These are phyloP conservation scores for Cylindricascospora bacillispora DNA, from an alignment of 1,139 yeast genomes.

Conservation along the genomic window DNA sequence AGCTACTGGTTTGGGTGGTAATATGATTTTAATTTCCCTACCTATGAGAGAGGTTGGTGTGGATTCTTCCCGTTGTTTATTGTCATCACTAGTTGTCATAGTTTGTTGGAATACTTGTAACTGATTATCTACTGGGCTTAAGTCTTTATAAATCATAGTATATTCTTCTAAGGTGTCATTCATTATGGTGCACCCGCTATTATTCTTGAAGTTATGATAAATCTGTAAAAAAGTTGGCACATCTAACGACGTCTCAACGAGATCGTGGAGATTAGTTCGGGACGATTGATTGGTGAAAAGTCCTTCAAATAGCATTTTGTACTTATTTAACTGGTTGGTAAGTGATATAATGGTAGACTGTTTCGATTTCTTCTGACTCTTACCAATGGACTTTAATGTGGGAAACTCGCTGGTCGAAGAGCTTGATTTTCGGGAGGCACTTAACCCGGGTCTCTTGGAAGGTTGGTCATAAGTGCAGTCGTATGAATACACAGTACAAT, in stretches of 20 bases:
- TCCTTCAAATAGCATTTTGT: conserved; percentile 14
- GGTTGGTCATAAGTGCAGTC: conserved; percentile 68
- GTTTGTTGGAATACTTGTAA: not conserved
- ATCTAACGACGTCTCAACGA: no score
- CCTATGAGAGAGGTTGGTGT: conserved; percentile 26
- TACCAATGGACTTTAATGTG: not conserved
- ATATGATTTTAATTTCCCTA: conserved; percentile 46
- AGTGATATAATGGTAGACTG: not conserved
- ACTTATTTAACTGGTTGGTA: conserved; percentile 15
- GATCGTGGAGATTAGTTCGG: conserved; percentile 13
- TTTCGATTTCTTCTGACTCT: no score
- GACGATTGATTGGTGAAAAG: conserved; percentile 21
- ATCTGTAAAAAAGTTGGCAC: conserved; percentile 19
- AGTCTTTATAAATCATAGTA: conserved; percentile 8
- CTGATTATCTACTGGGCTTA: not conserved
- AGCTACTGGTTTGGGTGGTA: conserved; percentile 72
- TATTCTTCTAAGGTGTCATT: conserved; percentile 19
- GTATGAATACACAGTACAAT: conserved; percentile 81
- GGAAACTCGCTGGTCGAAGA: not conserved
- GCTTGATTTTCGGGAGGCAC: not conserved
- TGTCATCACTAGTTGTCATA: not conserved
- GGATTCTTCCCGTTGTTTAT: not conserved
- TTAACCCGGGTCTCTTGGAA: conserved; percentile 38
- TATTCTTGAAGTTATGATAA: conserved; percentile 12
- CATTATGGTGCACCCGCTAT: not conserved